Evolutionary conservation across 805 yeast species (phyloP), one percentile per base, ranked within the genome.

Genomic region (Wickerhamiella australiensis): DNA sequence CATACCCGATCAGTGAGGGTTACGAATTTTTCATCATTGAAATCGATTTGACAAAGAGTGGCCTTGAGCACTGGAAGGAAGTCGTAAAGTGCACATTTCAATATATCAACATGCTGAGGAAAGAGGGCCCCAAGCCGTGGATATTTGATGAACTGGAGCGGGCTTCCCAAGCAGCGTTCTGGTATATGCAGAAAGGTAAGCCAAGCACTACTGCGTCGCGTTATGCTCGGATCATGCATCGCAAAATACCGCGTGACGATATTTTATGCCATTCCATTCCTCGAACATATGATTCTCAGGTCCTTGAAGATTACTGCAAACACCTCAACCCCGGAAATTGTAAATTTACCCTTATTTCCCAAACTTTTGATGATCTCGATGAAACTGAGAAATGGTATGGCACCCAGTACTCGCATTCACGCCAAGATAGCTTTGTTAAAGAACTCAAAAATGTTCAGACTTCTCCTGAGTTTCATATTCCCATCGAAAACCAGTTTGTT

Each of bases 351-450:
- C 61, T 88, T 22, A 68, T 78, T 12, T 70, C 76, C 26, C 79
- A 69, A 64, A 75, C 63, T 55, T 70, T 77, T 47, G 72, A 71
- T 5, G 73, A 73, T 2, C 65, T 75, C 43, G 68, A 71, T 49
- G 54, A 65, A 13, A 69, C 60, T 18, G 98, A 90, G 62, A 72
- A 77, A 59, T 90, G 96, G 95, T 90, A 92, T 61, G 95, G 94
- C 3, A 86, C 96, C 0, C 82, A 83, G 56, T 85, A 86, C 61
- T 65, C 74, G 2, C 62, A 73, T 40, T 69, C 66, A 9, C 66
- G 69, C 13, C 59, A 85, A 20, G 68, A 77, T 2, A 45, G 61
- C 8, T 59, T 55, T 36, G 60, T 78, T 43, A 53, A 61, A 41
- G 54, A 54, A 50, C 42, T 49, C 53, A 46, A 65, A 40, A 37